Evolutionary conservation across 306 rosid species (phyloP), one percentile per base, ranked within the genome.

Genomic region (Acacia melanoxylon): DNA sequence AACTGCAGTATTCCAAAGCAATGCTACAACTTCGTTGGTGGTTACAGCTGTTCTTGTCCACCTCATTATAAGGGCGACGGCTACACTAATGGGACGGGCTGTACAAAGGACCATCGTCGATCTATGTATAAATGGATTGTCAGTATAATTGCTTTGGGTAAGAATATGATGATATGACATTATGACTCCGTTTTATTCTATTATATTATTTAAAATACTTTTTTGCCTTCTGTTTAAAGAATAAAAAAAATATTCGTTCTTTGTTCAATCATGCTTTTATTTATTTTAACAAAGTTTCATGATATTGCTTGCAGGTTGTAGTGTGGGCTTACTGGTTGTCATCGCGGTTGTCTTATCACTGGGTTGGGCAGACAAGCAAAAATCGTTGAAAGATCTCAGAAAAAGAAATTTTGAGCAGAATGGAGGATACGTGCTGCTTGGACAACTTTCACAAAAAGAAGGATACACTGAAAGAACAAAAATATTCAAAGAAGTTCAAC

Each of bases 371-470:
- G 8, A 63, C 20, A 31, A 29, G 41, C n/a, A 7, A 29, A 63
- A 9, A 63, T 15, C 40, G 2, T 1, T 27, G 4, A 29, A 6
- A 15, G 7, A 63, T 29, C 69, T 63, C 42, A 29, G 2, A 15
- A 20, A 82, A 54, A 79, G 33, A 10, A 84, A 84, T 33, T 84
- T 82, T 27, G 17, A 19, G 15, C 35, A 62, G 45, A 85, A 88
- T 77, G 90, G 86, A 31, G 87, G 88, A 4, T 6, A 76, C 3
- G 3, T 77, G n/a, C 78, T 88, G 10, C 79, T 79, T 10, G 80
- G 44, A 4, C 83, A 48, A 10, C 88, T 85, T 44, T 67, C 79
- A 45, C 25, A 6, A 51, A 33, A 24, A 27, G 72, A 76, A 52
- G 51, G 59, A 1, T 42, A 77, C 10, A 20, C 62, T 48, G 20